A percentile compares a stretch with the other conserved stretches of the same genome.
Evolutionary conservation across 2,329 filamentous ascomycete species (phyloP).

Genomic region (Alternaria gansuensis): DNA sequence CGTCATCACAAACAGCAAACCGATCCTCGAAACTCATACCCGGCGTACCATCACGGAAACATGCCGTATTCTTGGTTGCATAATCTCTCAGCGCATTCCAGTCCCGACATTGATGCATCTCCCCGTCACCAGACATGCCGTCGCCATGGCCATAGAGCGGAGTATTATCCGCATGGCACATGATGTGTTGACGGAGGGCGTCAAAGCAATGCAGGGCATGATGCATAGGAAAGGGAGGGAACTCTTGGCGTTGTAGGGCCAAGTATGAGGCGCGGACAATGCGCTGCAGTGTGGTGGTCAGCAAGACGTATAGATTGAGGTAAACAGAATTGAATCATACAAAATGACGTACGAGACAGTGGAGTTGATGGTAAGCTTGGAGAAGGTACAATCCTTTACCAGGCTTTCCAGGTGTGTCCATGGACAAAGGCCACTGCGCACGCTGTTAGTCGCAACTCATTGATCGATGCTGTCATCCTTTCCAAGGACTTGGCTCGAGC

Average conservation of each 20-base stretch:
- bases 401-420: constrained; percentile 18
- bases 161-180: constrained; percentile 34
- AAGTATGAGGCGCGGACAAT: constrained; percentile 15
- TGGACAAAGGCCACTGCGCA: constrained; percentile 9
- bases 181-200: constrained; percentile 27
- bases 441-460: background rate
- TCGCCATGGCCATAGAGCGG: constrained; percentile 27
- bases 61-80: constrained; percentile 37
- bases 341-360: constrained; percentile 28
- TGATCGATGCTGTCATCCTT: background rate
- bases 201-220: constrained; percentile 30
- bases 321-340: background rate
- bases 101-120: constrained; percentile 25
- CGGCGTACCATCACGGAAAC: constrained; percentile 33
- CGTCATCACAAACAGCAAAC: constrained; percentile 17
- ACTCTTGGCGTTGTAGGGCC: constrained; percentile 9
- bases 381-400: constrained; percentile 26
- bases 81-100: constrained; percentile 28
- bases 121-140: constrained; percentile 27
- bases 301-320: background rate
- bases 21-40: constrained; percentile 18
- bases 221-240: constrained; percentile 13
- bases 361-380: constrained; percentile 30
- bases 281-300: constrained; percentile 1
- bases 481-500: background rate